Conservation (phyloP, 306 rosid species). For the Calophaca sinica region DNA sequence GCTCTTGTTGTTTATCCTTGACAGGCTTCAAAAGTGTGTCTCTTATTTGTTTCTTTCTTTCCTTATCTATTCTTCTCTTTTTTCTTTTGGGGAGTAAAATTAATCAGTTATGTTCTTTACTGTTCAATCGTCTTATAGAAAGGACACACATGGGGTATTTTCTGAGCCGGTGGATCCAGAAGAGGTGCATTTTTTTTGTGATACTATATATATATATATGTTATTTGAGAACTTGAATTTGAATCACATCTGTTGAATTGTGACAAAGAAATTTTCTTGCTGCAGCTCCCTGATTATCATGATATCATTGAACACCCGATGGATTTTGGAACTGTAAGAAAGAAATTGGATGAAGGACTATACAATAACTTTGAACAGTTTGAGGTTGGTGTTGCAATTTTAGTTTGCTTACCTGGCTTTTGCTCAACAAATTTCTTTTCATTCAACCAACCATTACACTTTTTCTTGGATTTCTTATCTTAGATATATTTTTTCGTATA, state of each 20-base stretch:
- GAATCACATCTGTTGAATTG: constrained; percentile 39
- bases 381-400: constrained; percentile 67
- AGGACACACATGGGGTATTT: constrained; percentile 93
- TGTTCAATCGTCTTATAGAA: constrained; percentile 64
- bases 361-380: constrained; percentile 74
- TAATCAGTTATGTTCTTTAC: constrained; percentile 47
- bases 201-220: constrained; percentile 12
- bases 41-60: constrained; percentile 46
- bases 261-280: constrained; percentile 25
- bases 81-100: constrained; percentile 41
- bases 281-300: constrained; percentile 94
- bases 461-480: neutral
- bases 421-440: neutral
- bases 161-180: constrained; percentile 95
- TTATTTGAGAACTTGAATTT: neutral
- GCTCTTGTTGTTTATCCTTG: constrained; percentile 98
- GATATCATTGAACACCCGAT: constrained; percentile 77
- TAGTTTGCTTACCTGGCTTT: neutral
- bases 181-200: constrained; percentile 62
- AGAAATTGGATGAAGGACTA: constrained; percentile 72
- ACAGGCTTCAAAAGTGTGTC: constrained; percentile 96
- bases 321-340: constrained; percentile 89
- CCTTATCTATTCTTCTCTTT: constrained; percentile 13
- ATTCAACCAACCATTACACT: constrained; percentile 1
- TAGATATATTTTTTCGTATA: neutral